Percentiles rank a stretch among this genome's conserved stretches.
Evolutionary conservation across 2,329 filamentous ascomycete species (phyloP).

Genomic region (Basipetospora chlamydospora): DNA sequence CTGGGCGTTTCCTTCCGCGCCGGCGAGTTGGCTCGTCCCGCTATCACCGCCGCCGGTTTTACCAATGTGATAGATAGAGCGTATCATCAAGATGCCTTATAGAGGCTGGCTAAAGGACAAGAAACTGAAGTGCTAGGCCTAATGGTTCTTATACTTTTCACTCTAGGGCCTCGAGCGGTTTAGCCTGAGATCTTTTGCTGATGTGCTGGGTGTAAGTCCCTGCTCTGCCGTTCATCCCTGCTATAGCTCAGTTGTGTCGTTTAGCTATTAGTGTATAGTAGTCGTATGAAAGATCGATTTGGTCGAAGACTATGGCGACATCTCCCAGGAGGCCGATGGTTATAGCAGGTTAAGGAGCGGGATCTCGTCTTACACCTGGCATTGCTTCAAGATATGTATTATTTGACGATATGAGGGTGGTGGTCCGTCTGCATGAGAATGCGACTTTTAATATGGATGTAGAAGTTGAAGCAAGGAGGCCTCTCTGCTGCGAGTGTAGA

Average conservation of each 20-base stretch:
- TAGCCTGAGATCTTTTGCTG: neutral
- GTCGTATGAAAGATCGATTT: slow-evolving; percentile 7
- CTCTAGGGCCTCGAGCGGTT: slow-evolving; percentile 4
- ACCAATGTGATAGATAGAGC: slow-evolving; percentile 22
- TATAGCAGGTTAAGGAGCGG: too few species aligned
- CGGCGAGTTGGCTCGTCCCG: slow-evolving; percentile 17
- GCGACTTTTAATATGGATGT: too few species aligned
- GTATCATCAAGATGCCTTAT: slow-evolving; percentile 28
- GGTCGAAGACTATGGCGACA: too few species aligned
- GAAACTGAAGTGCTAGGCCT: slow-evolving; percentile 22
- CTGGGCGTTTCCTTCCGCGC: slow-evolving; percentile 9
- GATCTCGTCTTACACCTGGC: too few species aligned
- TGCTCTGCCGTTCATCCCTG: neutral
- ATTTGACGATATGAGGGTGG: too few species aligned
- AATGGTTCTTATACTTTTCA: neutral
- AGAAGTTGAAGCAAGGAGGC: too few species aligned
- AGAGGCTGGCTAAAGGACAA: slow-evolving; percentile 32
- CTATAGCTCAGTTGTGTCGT: neutral
- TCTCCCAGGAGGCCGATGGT: too few species aligned
- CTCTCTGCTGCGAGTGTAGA: too few species aligned
- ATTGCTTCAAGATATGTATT: too few species aligned
- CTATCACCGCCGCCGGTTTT: slow-evolving; percentile 23
- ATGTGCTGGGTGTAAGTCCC: neutral
- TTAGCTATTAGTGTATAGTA: slow-evolving; percentile 2
- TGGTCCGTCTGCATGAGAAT: too few species aligned